phyloP scores from a whole-genome alignment of 331 rosid species.

The Phaseolus coccineus region DNA sequence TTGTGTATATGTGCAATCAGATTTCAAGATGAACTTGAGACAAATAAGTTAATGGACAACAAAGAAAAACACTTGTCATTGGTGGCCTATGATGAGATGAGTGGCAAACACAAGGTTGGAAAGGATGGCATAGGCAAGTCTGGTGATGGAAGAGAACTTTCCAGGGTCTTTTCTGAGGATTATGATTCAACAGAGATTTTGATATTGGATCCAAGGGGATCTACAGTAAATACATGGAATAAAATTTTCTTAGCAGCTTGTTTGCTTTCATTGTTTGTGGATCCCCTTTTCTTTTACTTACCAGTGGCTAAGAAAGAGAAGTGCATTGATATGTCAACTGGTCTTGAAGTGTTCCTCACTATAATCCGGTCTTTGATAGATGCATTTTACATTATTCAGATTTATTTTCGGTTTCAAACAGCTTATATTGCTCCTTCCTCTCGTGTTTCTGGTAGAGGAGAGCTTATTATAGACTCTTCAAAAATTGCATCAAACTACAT shows the following conservation, averaged over 20 bases:
- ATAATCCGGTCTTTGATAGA: slow-evolving; percentile 57
- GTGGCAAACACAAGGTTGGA: slow-evolving; percentile 11
- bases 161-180: slow-evolving; percentile 72
- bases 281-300: slow-evolving; percentile 62
- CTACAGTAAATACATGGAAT: slow-evolving; percentile 56
- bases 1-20: slow-evolving; percentile 45
- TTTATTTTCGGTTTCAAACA: slow-evolving; percentile 58
- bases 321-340: slow-evolving; percentile 50
- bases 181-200: slow-evolving; percentile 55
- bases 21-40: slow-evolving; percentile 56
- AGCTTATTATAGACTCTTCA: slow-evolving; percentile 59
- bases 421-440: slow-evolving; percentile 68
- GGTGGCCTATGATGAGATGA: slow-evolving; percentile 34
- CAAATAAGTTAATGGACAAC: slow-evolving; percentile 38
- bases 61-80: slow-evolving; percentile 34
- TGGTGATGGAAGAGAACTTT: slow-evolving; percentile 47
- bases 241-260: slow-evolving; percentile 61
- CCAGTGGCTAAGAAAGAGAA: slow-evolving; percentile 58
- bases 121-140: slow-evolving; percentile 41
- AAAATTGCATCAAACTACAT: slow-evolving; percentile 59
- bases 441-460: slow-evolving; percentile 70
- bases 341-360: slow-evolving; percentile 56
- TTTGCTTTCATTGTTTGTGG: slow-evolving; percentile 61
- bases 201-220: slow-evolving; percentile 66
- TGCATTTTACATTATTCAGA: slow-evolving; percentile 62